A percentile compares a stretch with the other conserved stretches of the same genome.
phyloP scores from a whole-genome alignment of 2,329 filamentous ascomycete species.

The Xylariaceae sp. region DNA sequence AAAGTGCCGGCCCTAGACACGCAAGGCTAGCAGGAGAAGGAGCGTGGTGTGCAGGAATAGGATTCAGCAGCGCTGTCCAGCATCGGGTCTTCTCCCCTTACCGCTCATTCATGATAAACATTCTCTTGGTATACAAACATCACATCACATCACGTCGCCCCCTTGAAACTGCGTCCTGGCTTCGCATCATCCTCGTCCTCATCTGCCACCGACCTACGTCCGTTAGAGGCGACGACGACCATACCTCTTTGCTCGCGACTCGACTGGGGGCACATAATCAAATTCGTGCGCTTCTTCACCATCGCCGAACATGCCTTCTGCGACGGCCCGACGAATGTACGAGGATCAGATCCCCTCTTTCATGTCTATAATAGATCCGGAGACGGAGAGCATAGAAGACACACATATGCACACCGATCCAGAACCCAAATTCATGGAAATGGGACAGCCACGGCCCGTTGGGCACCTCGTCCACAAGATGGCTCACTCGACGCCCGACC shows the following conservation, averaged over 20 bases:
- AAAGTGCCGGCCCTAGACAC: no score
- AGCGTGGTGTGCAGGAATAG: constrained; percentile 29
- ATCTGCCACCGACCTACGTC: no score
- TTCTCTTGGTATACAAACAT: constrained; percentile 18
- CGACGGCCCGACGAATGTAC: constrained; percentile 57
- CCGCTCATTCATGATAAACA: constrained; percentile 18
- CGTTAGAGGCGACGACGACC: no score
- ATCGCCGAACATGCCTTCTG: constrained; percentile 54
- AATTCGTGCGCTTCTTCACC: background rate
- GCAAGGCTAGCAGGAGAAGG: constrained; percentile 18
- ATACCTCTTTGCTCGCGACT: no score
- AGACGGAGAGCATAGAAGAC: constrained; percentile 52
- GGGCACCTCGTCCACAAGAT: constrained; percentile 23
- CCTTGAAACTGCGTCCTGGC: background rate
- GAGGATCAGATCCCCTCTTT: constrained; percentile 72
- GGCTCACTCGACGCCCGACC: constrained; percentile 30
- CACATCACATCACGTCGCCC: constrained; percentile 18
- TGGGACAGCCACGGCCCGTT: constrained; percentile 37
- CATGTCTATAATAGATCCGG: constrained; percentile 70
- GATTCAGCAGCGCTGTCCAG: constrained; percentile 54
- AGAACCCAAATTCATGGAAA: constrained; percentile 49
- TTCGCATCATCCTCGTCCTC: no score
- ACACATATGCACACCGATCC: constrained; percentile 52
- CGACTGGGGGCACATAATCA: background rate
- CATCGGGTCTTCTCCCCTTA: constrained; percentile 19